Percentiles rank a stretch among this genome's conserved stretches.
These are phyloP conservation scores for Magnolia sinica DNA, from an alignment of 164 flowering plant species.

Conservation along the genomic window DNA sequence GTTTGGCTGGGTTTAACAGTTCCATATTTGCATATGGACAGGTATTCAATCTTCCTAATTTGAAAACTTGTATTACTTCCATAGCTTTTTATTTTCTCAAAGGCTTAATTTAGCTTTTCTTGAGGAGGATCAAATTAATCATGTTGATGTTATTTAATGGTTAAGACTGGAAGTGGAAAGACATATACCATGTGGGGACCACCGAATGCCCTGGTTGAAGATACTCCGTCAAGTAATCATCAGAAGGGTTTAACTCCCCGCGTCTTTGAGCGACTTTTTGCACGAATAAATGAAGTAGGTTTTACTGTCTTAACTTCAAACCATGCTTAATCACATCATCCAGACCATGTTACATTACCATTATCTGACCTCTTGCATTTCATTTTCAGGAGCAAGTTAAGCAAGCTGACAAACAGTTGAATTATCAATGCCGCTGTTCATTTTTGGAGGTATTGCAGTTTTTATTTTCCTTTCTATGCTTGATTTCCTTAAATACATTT, in stretches of 20 bases:
- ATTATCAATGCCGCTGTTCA: conserved; percentile 89
- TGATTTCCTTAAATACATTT: not conserved
- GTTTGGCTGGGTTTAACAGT: conserved; percentile 93
- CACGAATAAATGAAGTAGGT: conserved; percentile 77
- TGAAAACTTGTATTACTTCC: not conserved
- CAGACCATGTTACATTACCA: not conserved
- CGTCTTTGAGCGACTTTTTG: conserved; percentile 72
- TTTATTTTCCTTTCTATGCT: not conserved
- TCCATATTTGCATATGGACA: conserved; percentile 98
- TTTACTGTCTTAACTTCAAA: not conserved
- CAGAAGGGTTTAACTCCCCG: conserved; percentile 88
- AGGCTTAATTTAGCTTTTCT: not conserved
- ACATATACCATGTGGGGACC: conserved; percentile 99
- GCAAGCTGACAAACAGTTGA: conserved; percentile 76
- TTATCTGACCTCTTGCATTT: not conserved
- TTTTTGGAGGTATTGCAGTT: conserved; percentile 75
- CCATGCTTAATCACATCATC: not conserved
- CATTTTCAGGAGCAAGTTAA: conserved; percentile 71
- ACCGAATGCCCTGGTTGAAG: conserved; percentile 72
- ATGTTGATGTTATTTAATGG: conserved; percentile 4
- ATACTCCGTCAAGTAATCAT: conserved; percentile 39
- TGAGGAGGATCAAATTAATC: not conserved
- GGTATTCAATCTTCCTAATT: conserved; percentile 35
- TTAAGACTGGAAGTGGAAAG: conserved; percentile 95
- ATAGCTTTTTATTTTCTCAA: not conserved